These are phyloP conservation scores for Cnidoscolus chayamansa DNA, from an alignment of 441 rosid species.

Conservation along the genomic window DNA sequence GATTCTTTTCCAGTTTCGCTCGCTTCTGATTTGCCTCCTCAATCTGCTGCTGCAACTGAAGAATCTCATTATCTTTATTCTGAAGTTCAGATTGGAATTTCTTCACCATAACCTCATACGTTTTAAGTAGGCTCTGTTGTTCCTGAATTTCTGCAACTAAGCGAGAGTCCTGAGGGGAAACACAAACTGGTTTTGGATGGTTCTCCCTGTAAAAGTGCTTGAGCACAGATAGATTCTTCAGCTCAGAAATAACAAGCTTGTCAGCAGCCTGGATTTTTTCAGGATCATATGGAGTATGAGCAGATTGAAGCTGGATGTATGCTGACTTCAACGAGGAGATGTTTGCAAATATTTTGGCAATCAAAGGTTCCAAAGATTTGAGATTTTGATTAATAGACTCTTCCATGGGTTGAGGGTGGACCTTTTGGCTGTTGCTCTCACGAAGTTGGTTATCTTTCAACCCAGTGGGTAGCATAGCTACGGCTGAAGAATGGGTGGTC, in stretches of 20 bases:
- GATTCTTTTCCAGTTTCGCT: constrained; percentile 79
- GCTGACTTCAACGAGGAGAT: constrained; percentile 89
- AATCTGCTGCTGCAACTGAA: constrained; percentile 70
- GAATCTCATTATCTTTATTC: constrained; percentile 86
- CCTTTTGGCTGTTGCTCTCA: constrained; percentile 79
- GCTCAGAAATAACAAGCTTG: constrained; percentile 72
- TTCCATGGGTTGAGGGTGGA: constrained; percentile 98
- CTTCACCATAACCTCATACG: constrained; percentile 97
- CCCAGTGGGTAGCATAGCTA: constrained; percentile 87
- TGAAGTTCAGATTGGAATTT: constrained; percentile 94
- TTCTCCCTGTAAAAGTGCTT: constrained; percentile 87
- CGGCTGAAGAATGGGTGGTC: constrained; percentile 36
- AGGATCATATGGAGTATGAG: constrained; percentile 96
- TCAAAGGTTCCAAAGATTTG: constrained; percentile 78
- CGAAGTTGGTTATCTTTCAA: constrained; percentile 84
- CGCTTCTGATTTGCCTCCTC: constrained; percentile 86
- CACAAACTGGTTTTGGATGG: constrained; percentile 69
- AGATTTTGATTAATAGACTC: constrained; percentile 74
- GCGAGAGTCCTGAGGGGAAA: constrained; percentile 91
- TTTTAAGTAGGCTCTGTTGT: constrained; percentile 87
- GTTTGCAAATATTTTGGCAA: constrained; percentile 70
- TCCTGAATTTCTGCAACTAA: constrained; percentile 98
- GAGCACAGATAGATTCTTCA: constrained; percentile 78
- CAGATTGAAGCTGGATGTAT: constrained; percentile 85
- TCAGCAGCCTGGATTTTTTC: constrained; percentile 93